Evolutionary conservation across 2,329 filamentous ascomycete species (phyloP).

Genomic region (Beauveria bassiana): DNA sequence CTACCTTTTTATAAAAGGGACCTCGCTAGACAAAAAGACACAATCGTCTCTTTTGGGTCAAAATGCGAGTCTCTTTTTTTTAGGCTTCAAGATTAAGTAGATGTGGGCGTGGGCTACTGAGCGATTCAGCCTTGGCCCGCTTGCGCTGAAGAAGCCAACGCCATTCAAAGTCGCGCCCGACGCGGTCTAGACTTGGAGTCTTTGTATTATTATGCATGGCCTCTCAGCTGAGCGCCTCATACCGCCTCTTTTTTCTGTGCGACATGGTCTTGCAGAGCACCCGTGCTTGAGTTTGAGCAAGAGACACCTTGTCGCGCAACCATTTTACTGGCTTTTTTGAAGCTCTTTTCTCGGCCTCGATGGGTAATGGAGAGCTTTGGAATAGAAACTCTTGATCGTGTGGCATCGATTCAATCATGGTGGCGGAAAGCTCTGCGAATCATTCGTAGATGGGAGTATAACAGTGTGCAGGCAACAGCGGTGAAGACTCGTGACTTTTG

Average conservation of each 20-base stretch:
- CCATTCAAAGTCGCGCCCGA: background rate
- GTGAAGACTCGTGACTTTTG: too few relatives aligned
- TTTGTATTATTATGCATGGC: background rate
- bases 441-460: too few relatives aligned
- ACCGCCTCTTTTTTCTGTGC: background rate
- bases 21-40: background rate
- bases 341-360: too few relatives aligned
- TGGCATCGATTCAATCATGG: too few relatives aligned
- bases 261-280: background rate
- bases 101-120: background rate
- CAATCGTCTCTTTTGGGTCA: background rate
- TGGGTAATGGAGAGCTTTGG: too few relatives aligned
- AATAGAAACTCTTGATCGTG: too few relatives aligned
- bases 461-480: too few relatives aligned
- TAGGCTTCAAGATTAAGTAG: conserved; percentile 1
- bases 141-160: conserved; percentile 1
- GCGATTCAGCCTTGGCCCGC: conserved; percentile 7
- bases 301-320: background rate
- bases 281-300: background rate
- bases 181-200: conserved; percentile 1
- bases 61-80: background rate
- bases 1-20: background rate
- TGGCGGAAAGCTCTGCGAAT: too few relatives aligned
- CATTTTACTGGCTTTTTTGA: background rate
- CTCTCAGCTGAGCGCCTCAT: conserved; percentile 4